Percentiles rank a stretch among this genome's conserved stretches.
phyloP scores from a whole-genome alignment of 176 grass and related monocot species.

The Tillandsia fasciculata region DNA sequence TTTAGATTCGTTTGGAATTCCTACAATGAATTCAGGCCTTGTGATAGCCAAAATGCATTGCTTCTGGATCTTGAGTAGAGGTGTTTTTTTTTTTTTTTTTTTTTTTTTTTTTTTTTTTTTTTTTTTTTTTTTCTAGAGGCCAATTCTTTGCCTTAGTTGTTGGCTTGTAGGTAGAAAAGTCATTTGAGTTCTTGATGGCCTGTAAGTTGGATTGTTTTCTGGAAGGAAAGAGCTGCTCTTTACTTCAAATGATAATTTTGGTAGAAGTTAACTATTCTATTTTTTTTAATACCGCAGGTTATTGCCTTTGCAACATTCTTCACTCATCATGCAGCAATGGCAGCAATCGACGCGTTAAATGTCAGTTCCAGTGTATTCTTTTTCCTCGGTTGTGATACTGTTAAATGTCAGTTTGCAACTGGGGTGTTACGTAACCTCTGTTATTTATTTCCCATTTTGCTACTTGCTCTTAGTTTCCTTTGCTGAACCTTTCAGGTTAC shows the following conservation, averaged over 20 bases:
- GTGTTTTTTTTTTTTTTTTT: too few species aligned
- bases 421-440: background rate
- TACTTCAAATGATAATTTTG: background rate
- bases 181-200: background rate
- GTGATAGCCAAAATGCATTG: too few species aligned
- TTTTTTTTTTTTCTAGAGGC: too few species aligned
- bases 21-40: too few species aligned
- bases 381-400: background rate
- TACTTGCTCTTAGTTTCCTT: background rate
- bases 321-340: constrained; percentile 70
- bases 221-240: background rate
- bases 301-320: constrained; percentile 89
- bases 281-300: constrained; percentile 40
- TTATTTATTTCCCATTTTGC: background rate
- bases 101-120: too few species aligned
- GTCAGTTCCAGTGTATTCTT: constrained; percentile 28
- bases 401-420: background rate
- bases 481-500: background rate
- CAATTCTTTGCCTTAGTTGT: too few species aligned
- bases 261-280: background rate
- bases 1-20: too few species aligned
- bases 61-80: too few species aligned
- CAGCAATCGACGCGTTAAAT: constrained; percentile 60
- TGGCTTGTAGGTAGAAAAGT: too few species aligned
- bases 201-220: background rate